Percentiles rank a stretch among this genome's conserved stretches.
These are phyloP conservation scores for Coprinopsis strossmayeri DNA, from an alignment of 768 basidiomycete species.

Conservation along the genomic window DNA sequence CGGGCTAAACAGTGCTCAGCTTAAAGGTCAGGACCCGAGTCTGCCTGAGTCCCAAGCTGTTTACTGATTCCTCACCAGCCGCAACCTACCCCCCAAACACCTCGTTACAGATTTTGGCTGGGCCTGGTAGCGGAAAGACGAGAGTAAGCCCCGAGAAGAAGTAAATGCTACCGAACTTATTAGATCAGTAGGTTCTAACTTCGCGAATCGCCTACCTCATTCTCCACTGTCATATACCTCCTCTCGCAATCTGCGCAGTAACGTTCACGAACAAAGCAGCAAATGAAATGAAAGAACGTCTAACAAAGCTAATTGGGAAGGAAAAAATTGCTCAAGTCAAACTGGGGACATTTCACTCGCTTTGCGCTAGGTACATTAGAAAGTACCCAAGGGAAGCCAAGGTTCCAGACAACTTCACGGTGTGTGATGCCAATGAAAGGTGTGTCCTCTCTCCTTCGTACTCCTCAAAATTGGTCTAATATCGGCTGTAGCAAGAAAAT, in stretches of 20 bases:
- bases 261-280: constrained; percentile 91
- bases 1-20: constrained; percentile 31
- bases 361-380: constrained; percentile 68
- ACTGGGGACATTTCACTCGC: constrained; percentile 75
- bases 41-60: neutral
- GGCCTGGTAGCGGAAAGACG: constrained; percentile 72
- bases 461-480: no score
- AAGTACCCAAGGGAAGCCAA: constrained; percentile 53
- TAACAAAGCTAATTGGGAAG: constrained; percentile 62
- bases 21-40: constrained; percentile 23
- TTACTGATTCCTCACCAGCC: constrained; percentile 32
- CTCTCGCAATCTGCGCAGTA: constrained; percentile 66
- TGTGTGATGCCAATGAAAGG: constrained; percentile 81
- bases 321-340: constrained; percentile 44
- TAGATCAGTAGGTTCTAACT: constrained; percentile 51
- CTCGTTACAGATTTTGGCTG: constrained; percentile 77
- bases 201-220: constrained; percentile 66
- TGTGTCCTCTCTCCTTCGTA: constrained; percentile 23
- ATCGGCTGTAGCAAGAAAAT: constrained; percentile 81
- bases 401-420: constrained; percentile 68
- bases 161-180: neutral
- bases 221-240: constrained; percentile 39
- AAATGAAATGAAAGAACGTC: constrained; percentile 73
- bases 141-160: constrained; percentile 27
- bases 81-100: constrained; percentile 54